Percentiles rank a stretch among this genome's conserved stretches.
phyloP scores from a whole-genome alignment of 2,329 filamentous ascomycete species.

The Aspergillus pseudotamarii region DNA sequence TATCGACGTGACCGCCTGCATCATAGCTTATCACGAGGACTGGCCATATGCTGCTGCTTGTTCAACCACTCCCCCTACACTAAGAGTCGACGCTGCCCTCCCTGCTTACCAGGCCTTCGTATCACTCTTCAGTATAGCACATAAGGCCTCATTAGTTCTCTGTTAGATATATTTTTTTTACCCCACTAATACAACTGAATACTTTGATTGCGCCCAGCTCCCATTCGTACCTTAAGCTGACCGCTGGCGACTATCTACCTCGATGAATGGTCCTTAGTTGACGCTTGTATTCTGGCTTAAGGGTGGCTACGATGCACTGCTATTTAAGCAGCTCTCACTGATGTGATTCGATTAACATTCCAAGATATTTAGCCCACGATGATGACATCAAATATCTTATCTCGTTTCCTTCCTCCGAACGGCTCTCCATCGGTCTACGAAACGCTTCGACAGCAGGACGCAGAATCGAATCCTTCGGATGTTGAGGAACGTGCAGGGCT shows the following conservation, averaged over 20 bases:
- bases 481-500: constrained; percentile 51
- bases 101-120: neutral
- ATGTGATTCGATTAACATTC: constrained; percentile 5
- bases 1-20: constrained; percentile 13
- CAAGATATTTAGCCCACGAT: constrained; percentile 28
- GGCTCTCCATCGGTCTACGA: constrained; percentile 53
- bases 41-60: constrained; percentile 2
- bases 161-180: neutral
- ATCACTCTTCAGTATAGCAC: neutral
- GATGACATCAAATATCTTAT: constrained; percentile 48
- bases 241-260: neutral
- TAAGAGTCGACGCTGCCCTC: neutral
- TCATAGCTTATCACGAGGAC: constrained; percentile 18
- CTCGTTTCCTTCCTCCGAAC: constrained; percentile 51
- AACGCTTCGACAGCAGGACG: constrained; percentile 50
- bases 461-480: constrained; percentile 49
- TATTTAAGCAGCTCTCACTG: constrained; percentile 10
- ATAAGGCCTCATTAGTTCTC: neutral
- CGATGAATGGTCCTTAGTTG: constrained; percentile 19
- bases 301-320: constrained; percentile 17
- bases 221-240: neutral
- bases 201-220: neutral
- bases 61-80: neutral
- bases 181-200: neutral
- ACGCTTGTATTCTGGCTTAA: constrained; percentile 11